Percentiles rank a stretch among this genome's conserved stretches.
Evolutionary conservation across 352 stramenopile genomes (phyloP).

Genomic region (Globisporangium echinulatum): DNA sequence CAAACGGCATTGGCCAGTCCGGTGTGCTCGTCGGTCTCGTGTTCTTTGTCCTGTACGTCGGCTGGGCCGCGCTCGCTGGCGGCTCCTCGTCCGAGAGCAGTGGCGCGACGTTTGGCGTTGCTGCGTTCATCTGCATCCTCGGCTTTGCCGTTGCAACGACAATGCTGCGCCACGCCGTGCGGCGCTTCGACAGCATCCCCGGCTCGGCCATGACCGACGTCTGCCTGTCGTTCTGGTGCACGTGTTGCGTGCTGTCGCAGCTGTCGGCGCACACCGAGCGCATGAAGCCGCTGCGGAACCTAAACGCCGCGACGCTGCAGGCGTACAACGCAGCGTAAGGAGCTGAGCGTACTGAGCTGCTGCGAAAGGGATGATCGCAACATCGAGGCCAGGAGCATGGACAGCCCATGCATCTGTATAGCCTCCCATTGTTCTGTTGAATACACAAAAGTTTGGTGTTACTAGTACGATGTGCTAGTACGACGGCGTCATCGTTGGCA

Average conservation of each 20-base stretch:
- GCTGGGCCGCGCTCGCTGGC: no score
- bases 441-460: no score
- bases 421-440: no score
- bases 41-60: slow-evolving; percentile 4
- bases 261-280: slow-evolving; percentile 19
- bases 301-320: background rate
- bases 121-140: background rate
- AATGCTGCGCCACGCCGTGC: background rate
- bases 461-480: no score
- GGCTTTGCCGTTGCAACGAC: background rate
- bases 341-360: no score
- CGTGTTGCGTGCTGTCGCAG: slow-evolving; percentile 20
- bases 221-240: slow-evolving; percentile 13
- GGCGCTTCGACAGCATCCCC: slow-evolving; percentile 6
- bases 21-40: slow-evolving; percentile 2
- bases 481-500: no score
- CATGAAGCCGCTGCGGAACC: background rate
- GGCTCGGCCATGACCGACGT: slow-evolving; percentile 10
- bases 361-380: no score
- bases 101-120: no score
- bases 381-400: no score
- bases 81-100: no score
- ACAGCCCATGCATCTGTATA: no score
- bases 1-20: slow-evolving; percentile 7
- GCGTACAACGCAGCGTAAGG: background rate